Percentiles rank a stretch among this genome's conserved stretches.
phyloP scores from a whole-genome alignment of 2,329 filamentous ascomycete genomes.

The Zasmidium cellare region DNA sequence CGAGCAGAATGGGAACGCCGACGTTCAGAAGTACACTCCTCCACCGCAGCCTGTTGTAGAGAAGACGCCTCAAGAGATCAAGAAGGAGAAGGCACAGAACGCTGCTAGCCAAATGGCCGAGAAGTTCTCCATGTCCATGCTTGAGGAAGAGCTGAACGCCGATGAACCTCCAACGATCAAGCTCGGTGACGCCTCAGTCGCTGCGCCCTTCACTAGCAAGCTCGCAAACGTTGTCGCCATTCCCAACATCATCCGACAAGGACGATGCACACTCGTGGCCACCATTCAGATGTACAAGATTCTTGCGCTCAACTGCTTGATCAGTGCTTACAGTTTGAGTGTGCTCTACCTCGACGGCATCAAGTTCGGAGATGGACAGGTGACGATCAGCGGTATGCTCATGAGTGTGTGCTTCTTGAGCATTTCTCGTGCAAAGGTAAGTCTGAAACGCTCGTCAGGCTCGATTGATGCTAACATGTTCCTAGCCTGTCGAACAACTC shows the following conservation, averaged over 20 bases:
- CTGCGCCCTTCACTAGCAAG: conserved; percentile 96
- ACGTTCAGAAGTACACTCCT: conserved; percentile 27
- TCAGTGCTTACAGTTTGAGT: conserved; percentile 94
- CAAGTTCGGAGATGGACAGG: conserved; percentile 97
- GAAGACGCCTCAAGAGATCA: conserved; percentile 50
- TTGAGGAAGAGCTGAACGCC: conserved; percentile 85
- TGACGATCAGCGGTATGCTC: conserved; percentile 98
- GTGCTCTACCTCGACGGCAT: conserved; percentile 97
- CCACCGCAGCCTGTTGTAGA: conserved; percentile 22
- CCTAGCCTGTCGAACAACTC: conserved; percentile 79
- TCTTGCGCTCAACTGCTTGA: conserved; percentile 93
- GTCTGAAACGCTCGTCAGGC: conserved; percentile 21
- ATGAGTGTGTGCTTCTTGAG: conserved; percentile 99
- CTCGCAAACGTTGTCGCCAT: conserved; percentile 95
- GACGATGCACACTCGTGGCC: conserved; percentile 93
- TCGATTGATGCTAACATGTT: conserved; percentile 29
- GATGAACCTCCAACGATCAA: conserved; percentile 94
- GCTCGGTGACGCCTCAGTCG: conserved; percentile 93
- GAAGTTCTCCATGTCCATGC: conserved; percentile 80
- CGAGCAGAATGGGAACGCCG: conserved; percentile 43
- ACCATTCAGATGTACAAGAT: conserved; percentile 99
- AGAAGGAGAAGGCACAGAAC: conserved; percentile 60
- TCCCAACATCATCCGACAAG: conserved; percentile 97
- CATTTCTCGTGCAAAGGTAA: conserved; percentile 87
- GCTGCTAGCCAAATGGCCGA: conserved; percentile 80